Conservation (phyloP, 2,329 filamentous ascomycete genomes). For the Ceratocystiopsis sp. region DNA sequence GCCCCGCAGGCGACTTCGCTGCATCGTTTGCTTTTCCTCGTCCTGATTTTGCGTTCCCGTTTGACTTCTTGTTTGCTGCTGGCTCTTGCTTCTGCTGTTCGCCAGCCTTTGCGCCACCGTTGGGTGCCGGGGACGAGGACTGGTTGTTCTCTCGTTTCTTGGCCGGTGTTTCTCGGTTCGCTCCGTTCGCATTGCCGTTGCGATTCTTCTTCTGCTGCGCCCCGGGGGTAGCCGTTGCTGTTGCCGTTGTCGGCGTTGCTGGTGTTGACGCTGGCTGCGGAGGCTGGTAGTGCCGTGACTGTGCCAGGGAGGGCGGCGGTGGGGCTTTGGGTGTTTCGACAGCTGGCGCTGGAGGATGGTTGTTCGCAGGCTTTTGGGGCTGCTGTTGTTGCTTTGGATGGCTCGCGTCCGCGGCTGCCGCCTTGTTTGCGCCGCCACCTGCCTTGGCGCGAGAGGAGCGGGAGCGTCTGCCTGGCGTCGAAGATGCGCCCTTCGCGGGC, state of each 20-base stretch:
- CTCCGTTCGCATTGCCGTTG: constrained; percentile 1
- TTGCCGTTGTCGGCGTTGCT: background rate
- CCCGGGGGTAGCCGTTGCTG: background rate
- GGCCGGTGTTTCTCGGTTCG: constrained; percentile 5
- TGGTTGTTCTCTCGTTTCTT: background rate
- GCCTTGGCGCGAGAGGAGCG: background rate
- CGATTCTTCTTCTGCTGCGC: background rate
- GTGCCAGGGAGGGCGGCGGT: constrained; percentile 8
- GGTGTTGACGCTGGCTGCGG: constrained; percentile 4
- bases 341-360: too few relatives aligned
- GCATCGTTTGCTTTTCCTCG: too few relatives aligned
- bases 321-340: background rate
- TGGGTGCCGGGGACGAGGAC: too few relatives aligned
- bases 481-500: background rate
- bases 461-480: too few relatives aligned
- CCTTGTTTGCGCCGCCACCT: background rate
- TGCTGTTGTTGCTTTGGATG: background rate
- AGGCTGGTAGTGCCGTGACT: constrained; percentile 9
- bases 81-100: constrained; percentile 1
- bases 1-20: too few relatives aligned
- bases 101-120: constrained; percentile 3
- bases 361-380: background rate
- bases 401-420: background rate
- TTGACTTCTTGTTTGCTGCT: background rate
- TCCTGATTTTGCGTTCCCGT: background rate